Evolutionary conservation across 805 yeast species (phyloP), one percentile per base, ranked within the genome.

Genomic region (Jamesozyma hellenica): DNA sequence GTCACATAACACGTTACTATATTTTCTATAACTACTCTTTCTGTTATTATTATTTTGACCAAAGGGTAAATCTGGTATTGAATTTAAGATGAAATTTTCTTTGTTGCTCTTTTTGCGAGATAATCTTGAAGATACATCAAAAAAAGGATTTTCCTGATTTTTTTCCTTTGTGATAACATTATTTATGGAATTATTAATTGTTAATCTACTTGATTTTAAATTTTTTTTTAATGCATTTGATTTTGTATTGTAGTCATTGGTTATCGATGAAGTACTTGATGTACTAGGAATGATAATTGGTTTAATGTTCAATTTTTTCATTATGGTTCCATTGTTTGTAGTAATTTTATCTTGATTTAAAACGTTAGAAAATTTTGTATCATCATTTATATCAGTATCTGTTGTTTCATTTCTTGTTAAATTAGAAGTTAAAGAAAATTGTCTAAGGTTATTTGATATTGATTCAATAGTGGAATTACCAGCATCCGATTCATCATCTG

Each of bases 241-340:
- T 21, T 21, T 21, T 21, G 23, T 21, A 16, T 11, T 29, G 10
- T 14, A 4, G 6, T 29, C 32, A 29, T 29, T 29, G 14, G 6
- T 4, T 16, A 29, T 4, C 4, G 17, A 13, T 11, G 18, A 15
- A 29, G 16, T 29, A n/a, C 17, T 29, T 11, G 32, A 29, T 4
- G 18, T 15, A 32, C 35, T 32, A 25, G 58, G 58, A 27, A 65
- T 52, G 30, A 64, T 46, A 2, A 65, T 56, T 0, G 71, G 68
- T 35, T 58, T 58, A 17, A 66, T 52, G 43, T 67, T 66, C 66
- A 67, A 58, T 38, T 64, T 66, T n/a, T 64, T 60, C 44, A 65
- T 50, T 12, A 67, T 13, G 3, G 38, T 14, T 21, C 23, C 23
- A 21, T 8, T 21, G 14, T 21, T 5, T n/a, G 12, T 5, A n/a